Conservation (phyloP, 805 yeast genomes). For the Candida nemodendra region DNA sequence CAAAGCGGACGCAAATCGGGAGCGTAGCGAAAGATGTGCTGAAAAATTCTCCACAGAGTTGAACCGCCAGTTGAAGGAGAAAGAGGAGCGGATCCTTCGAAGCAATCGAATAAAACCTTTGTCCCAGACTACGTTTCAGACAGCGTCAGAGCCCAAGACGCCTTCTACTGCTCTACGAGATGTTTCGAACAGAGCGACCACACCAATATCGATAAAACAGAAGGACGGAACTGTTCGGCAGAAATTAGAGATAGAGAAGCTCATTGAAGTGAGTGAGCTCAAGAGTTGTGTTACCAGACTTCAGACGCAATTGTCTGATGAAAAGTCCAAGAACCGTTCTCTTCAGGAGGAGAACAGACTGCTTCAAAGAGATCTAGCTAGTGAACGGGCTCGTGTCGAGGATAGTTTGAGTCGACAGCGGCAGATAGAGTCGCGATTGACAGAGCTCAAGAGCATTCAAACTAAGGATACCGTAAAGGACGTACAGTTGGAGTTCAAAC, state of each 20-base stretch:
- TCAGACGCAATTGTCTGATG: constrained; percentile 5
- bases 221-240: not conserved
- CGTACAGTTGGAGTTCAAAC: constrained; percentile 1
- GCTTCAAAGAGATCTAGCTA: not conserved
- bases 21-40: constrained; percentile 11
- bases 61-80: constrained; percentile 18
- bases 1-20: constrained; percentile 7
- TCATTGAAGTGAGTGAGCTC: constrained; percentile 9
- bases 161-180: not conserved
- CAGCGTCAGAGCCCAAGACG: not conserved
- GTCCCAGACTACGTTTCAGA: too few species aligned
- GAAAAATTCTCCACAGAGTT: constrained; percentile 17
- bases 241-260: constrained; percentile 8
- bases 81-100: constrained; percentile 15
- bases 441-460: not conserved
- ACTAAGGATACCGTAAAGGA: not conserved
- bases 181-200: not conserved
- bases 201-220: not conserved
- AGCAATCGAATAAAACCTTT: constrained; percentile 9
- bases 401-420: too few species aligned
- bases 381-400: not conserved
- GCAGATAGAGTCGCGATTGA: not conserved
- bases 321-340: constrained; percentile 3
- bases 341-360: constrained; percentile 1
- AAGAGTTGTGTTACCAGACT: constrained; percentile 5